Base-by-base conservation (phyloP, 2,329 filamentous ascomycete genomes). In the Onygenales sp. region DNA sequence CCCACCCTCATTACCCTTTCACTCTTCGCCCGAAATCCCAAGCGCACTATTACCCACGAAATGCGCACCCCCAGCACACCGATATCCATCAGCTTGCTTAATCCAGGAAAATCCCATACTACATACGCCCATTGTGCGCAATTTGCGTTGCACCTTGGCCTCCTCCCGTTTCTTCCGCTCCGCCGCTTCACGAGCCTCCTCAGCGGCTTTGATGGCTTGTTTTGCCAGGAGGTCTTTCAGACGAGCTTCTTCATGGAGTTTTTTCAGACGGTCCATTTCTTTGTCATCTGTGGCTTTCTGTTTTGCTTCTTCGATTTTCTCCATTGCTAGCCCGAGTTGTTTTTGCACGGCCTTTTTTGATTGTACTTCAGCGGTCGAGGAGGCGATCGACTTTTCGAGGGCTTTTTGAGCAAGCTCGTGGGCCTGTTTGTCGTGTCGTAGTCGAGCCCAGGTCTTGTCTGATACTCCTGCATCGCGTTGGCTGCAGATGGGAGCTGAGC, bases 41-140 rank as follows among this genome's bases (percentile, higher is more conserved):
- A 73, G 53, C 46, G 67, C 54, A 39, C 49, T 62, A 61, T 81
- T 68, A 2, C 61, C 61, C 14, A 83, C 66, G 54, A 62, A 85
- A 67, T 88, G 85, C 2, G 61, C 62, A 0, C 84, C 84, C 0
- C 78, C 85, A 0, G 75, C 74, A 67, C 85, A 88, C 4, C 82
- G 65, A 65, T 81, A 88, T 0, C 85, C 85, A 1, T 60, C 62
- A 1, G 2, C 42, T 60, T 84, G 76, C 59, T 78, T 80, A 31
- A 85, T 80, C 85, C 85, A 89, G 0, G 54, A 52, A 61, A 47
- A 88, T 0, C 84, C 85, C 14, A 52, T 39, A 0, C 73, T 70
- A 63, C 85, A 90, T 0, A 65, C 49, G 0, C 85, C 85, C 70
- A 81, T 72, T 1, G 58, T 33, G 57, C 62, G 66, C 57, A 88